Evolutionary conservation across 495 filamentous ascomycete species (phyloP), one percentile per base, ranked within the genome.

Genomic region (Tuber brumale): DNA sequence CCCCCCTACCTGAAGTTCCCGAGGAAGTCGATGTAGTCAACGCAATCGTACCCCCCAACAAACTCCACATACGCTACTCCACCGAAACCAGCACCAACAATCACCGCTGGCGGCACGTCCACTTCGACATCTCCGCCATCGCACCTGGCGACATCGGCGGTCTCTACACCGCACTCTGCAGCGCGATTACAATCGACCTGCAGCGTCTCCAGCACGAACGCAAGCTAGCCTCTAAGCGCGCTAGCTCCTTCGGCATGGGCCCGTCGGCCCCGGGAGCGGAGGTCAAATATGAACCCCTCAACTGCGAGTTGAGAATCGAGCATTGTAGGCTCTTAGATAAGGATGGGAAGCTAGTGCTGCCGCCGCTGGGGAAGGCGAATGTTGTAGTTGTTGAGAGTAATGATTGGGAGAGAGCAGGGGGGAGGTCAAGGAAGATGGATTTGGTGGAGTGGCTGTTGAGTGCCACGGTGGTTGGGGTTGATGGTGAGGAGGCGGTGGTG

Each of bases 231-330:
- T 61, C 73, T 1, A 80, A 79, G 66, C 61, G 41, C 39, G 19
- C 70, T 7, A 69, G 39, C 6, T 61, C 75, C 70, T 75, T 79
- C 35, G 41, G 44, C 8, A 61, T 69, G 18, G 23, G 31, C 19
- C 1, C 41, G 14, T 18, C 37, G 2, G 61, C 41, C 14, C 48
- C 37, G 37, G 43, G 69, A 3, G n/a, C 23, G n/a, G 57, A 66
- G 14, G 8, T 14, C 14, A 69, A 37, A 46, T 27, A 72, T 35
- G 73, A 74, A 16, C 70, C 71, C 23, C 51, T 78, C 0, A 46
- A 79, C 45, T 79, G 78, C 46, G 78, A 80, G 31, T 19, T 80
- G 21, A 80, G 72, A 76, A 42, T 80, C 44, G 78, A 80, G 51
- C 2, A 75, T 10, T 80, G 78, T 35, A 61, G 78, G 4, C 37